Evolutionary conservation across 192 early-diverging fungal species (phyloP).

Genomic region (Mortierella hygrophila): DNA sequence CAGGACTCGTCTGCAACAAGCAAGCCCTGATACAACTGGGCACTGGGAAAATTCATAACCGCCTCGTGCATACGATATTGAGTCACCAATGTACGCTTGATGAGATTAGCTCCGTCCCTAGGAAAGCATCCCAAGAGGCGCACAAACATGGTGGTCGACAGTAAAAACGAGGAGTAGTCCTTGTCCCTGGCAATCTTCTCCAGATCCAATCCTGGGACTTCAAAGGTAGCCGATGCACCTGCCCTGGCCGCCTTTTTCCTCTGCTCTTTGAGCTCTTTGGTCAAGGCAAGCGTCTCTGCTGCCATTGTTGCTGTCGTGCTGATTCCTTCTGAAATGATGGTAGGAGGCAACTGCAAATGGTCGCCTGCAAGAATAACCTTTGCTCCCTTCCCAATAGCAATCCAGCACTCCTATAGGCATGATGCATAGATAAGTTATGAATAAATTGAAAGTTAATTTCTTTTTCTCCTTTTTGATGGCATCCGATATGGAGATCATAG

Average conservation of each 20-base stretch:
- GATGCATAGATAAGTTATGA: neutral
- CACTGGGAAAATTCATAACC: conserved; percentile 83
- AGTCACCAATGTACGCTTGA: conserved; percentile 78
- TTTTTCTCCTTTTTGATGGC: neutral
- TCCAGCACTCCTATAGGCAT: conserved; percentile 85
- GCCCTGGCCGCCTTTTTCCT: conserved; percentile 25
- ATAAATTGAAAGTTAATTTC: neutral
- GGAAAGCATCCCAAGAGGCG: conserved; percentile 71
- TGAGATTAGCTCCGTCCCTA: conserved; percentile 55
- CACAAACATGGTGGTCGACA: conserved; percentile 84
- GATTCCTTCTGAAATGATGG: conserved; percentile 73
- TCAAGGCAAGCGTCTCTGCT: conserved; percentile 25
- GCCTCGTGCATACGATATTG: conserved; percentile 93
- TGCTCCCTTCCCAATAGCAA: conserved; percentile 81
- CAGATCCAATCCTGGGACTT: conserved; percentile 32
- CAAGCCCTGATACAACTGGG: conserved; percentile 76
- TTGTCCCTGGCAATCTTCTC: conserved; percentile 36
- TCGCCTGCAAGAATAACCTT: conserved; percentile 90
- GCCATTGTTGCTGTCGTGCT: conserved; percentile 21
- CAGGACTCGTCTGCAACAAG: conserved; percentile 78
- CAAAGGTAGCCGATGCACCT: conserved; percentile 40
- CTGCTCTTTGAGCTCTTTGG: conserved; percentile 39
- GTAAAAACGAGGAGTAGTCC: conserved; percentile 47
- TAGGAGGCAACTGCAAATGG: conserved; percentile 91
- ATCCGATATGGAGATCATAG: neutral